phyloP scores from a whole-genome alignment of 148 eudicot genomes.

The Chenopodium album region DNA sequence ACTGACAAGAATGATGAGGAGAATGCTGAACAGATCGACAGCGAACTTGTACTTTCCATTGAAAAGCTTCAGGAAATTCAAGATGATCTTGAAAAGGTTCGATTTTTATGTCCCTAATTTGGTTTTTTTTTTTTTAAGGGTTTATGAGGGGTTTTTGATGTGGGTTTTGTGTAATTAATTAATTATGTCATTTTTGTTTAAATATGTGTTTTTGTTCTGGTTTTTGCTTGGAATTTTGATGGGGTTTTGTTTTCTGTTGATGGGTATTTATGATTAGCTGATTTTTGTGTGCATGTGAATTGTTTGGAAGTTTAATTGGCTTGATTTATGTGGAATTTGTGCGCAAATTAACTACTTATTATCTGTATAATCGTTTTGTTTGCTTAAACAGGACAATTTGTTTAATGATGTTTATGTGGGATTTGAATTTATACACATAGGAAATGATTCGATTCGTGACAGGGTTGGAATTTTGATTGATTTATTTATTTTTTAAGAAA shows the following conservation, averaged over 20 bases:
- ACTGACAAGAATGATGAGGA: constrained; percentile 54
- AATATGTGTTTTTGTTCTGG: background rate
- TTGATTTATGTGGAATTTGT: background rate
- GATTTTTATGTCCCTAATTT: background rate
- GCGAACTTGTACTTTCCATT: constrained; percentile 60
- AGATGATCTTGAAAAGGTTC: constrained; percentile 92
- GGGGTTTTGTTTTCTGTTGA: background rate
- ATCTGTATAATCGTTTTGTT: background rate
- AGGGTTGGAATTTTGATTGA: background rate
- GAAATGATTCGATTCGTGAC: background rate
- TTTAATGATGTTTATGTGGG: background rate
- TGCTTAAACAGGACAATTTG: background rate
- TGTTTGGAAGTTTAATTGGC: background rate
- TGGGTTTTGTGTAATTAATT: background rate
- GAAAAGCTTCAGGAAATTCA: constrained; percentile 91
- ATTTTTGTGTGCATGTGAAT: constrained; percentile 4
- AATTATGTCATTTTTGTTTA: background rate
- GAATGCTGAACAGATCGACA: constrained; percentile 52
- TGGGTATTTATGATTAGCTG: background rate
- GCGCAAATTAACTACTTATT: background rate
- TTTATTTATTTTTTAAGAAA: background rate
- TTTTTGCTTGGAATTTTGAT: background rate
- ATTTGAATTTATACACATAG: no score
- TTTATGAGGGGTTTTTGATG: background rate
- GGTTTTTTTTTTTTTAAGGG: background rate